phyloP scores from a whole-genome alignment of 75 land plant species.

The Adiantum capillusveneris region DNA sequence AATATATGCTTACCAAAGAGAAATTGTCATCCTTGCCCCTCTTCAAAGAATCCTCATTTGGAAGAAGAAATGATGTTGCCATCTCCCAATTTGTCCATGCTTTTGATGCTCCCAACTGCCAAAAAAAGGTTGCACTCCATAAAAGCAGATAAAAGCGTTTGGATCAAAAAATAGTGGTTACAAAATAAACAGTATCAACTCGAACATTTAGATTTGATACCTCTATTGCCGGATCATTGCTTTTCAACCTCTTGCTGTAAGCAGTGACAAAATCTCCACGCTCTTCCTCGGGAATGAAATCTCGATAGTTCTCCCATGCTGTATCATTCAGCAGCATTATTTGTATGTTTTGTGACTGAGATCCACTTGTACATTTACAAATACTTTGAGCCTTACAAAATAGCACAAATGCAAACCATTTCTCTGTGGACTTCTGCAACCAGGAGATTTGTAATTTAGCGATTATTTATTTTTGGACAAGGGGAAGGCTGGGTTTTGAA shows the following conservation, averaged over 20 bases:
- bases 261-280: conserved; percentile 61
- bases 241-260: conserved; percentile 72
- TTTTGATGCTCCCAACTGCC: conserved; percentile 78
- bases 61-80: conserved; percentile 86
- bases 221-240: conserved; percentile 54
- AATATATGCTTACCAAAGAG: conserved; percentile 57
- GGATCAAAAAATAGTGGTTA: no score
- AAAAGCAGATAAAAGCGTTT: no score
- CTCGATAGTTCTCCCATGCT: conserved; percentile 95
- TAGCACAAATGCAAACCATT: no score
- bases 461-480: no score
- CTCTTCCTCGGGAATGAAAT: conserved; percentile 85
- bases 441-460: no score
- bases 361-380: no score
- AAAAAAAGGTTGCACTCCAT: neutral
- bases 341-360: no score
- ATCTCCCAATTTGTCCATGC: conserved; percentile 97
- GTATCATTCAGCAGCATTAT: no score
- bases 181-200: no score
- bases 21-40: conserved; percentile 80
- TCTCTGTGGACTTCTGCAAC: no score
- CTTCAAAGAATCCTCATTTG: conserved; percentile 69
- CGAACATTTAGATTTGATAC: conserved; percentile 32
- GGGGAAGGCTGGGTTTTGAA: no score
- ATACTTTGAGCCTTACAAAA: no score